phyloP scores from a whole-genome alignment of 2,329 filamentous ascomycete species.

The Chaetomium olivaceum region DNA sequence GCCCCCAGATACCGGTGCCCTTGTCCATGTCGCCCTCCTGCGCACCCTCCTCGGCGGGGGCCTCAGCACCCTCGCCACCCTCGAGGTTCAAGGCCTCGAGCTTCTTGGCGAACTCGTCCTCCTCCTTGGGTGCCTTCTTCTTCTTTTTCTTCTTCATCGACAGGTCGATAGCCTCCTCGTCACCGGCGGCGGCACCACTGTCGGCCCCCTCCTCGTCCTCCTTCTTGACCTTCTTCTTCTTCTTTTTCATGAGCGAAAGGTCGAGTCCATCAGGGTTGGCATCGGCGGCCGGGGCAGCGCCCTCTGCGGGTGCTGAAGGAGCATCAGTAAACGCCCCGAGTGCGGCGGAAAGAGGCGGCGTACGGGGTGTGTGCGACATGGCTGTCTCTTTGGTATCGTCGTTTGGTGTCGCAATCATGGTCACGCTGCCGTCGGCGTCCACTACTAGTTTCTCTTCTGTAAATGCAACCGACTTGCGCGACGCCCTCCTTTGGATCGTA shows the following conservation, averaged over 20 bases:
- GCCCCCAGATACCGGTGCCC: slow-evolving; percentile 87
- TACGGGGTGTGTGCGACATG: slow-evolving; percentile 73
- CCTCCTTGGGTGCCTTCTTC: slow-evolving; percentile 59
- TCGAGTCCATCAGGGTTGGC: slow-evolving; percentile 52
- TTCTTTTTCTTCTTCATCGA: slow-evolving; percentile 80
- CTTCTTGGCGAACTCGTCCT: slow-evolving; percentile 38
- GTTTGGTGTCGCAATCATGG: slow-evolving; percentile 67
- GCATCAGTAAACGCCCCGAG: slow-evolving; percentile 57
- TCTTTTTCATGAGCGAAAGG: slow-evolving; percentile 67
- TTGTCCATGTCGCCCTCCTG: slow-evolving; percentile 77
- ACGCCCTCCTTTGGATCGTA: slow-evolving; percentile 39
- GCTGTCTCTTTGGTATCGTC: slow-evolving; percentile 79
- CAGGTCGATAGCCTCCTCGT: slow-evolving; percentile 52
- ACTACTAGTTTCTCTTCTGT: slow-evolving; percentile 85
- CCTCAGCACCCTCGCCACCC: slow-evolving; percentile 59
- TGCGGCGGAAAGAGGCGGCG: slow-evolving; percentile 58
- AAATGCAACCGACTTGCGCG: slow-evolving; percentile 92
- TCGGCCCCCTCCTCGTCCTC: slow-evolving; percentile 53
- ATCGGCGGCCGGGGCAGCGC: slow-evolving; percentile 56
- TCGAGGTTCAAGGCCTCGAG: slow-evolving; percentile 42
- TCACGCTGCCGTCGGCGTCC: slow-evolving; percentile 84
- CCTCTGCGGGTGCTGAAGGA: slow-evolving; percentile 50
- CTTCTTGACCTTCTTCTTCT: slow-evolving; percentile 69
- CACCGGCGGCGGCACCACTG: slow-evolving; percentile 44
- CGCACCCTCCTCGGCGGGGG: slow-evolving; percentile 51